These are phyloP conservation scores for Raphanus raphanistrum DNA, from an alignment of 345 rosid species.

Conservation along the genomic window DNA sequence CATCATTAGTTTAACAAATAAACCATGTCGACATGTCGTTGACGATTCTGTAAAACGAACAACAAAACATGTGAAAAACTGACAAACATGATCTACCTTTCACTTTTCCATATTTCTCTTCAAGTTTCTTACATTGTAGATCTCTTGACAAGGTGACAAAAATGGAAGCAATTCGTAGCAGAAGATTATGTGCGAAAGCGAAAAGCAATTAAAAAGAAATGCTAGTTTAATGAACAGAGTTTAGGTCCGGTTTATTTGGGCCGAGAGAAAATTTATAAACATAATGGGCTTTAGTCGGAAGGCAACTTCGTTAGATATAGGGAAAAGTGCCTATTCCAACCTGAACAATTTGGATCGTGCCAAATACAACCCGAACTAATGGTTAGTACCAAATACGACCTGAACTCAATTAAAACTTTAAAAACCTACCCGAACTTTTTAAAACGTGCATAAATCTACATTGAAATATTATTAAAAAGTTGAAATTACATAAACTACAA, in stretches of 20 bases:
- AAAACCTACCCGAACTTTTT: no score
- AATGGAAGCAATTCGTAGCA: not conserved
- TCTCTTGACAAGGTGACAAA: not conserved
- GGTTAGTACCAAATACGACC: no score
- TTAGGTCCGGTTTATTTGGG: not conserved
- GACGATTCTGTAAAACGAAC: not conserved
- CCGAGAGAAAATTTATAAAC: not conserved
- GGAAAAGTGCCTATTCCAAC: no score
- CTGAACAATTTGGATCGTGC: no score
- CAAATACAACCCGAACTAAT: no score
- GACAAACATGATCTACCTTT: not conserved
- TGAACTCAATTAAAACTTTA: no score
- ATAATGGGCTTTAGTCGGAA: not conserved
- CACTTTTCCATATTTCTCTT: not conserved
- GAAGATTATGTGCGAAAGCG: not conserved
- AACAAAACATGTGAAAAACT: not conserved
- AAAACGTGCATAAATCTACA: no score
- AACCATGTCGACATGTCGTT: not conserved
- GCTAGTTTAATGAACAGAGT: not conserved
- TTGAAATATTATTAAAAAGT: no score
- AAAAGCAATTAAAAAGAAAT: not conserved
- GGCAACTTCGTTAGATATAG: not conserved
- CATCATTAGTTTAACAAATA: not conserved
- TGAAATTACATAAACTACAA: no score
- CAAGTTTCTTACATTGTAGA: not conserved